Evolutionary conservation across 78 protist genomes (phyloP).

Genomic region (Protostelium mycophagum): DNA sequence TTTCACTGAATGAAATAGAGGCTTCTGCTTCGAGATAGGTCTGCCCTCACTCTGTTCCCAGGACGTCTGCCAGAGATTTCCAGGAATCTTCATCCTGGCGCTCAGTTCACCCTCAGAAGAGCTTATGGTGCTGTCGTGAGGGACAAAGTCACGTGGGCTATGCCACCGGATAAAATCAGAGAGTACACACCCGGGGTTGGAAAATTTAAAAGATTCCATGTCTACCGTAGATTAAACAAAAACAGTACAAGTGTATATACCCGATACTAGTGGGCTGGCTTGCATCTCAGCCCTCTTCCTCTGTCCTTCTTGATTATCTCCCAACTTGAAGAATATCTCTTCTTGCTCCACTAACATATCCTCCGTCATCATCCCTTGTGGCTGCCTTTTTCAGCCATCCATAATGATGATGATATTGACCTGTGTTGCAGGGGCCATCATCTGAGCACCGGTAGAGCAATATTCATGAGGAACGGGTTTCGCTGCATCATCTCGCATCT

Average conservation of each 20-base stretch:
- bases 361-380: not conserved
- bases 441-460: not conserved
- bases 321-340: not conserved
- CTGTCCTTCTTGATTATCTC: not conserved
- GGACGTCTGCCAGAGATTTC: conserved; percentile 1
- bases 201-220: not conserved
- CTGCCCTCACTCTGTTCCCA: not conserved
- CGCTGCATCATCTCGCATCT: not conserved
- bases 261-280: not conserved
- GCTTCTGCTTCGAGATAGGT: not conserved
- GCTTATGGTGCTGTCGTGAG: not conserved
- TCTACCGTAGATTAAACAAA: too few species aligned
- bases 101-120: not conserved
- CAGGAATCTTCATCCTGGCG: not conserved
- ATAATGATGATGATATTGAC: not conserved
- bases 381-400: not conserved
- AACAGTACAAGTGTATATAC: too few species aligned
- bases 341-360: not conserved
- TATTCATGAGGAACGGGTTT: not conserved
- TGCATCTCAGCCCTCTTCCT: not conserved
- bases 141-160: not conserved
- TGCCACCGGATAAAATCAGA: not conserved
- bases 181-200: not conserved
- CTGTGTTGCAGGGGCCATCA: not conserved
- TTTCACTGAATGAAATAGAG: not conserved